Conservation (phyloP, 495 filamentous ascomycete genomes). For the Tuber aestivum region DNA sequence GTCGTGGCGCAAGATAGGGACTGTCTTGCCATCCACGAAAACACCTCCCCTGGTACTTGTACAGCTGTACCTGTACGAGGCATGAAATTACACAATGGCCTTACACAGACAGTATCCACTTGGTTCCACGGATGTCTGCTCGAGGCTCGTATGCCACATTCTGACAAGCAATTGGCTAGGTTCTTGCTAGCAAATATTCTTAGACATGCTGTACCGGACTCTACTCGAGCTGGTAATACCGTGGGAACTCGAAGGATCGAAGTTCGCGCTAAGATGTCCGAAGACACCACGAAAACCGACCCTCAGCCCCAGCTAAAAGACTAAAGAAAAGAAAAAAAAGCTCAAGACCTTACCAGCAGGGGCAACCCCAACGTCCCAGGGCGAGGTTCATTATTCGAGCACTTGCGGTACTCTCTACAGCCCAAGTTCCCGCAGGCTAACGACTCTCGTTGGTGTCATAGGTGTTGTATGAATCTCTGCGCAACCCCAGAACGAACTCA, state of each 20-base stretch:
- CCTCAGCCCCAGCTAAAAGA: background rate
- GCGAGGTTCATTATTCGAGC: background rate
- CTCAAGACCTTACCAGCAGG: background rate
- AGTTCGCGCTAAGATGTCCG: background rate
- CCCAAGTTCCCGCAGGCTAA: background rate
- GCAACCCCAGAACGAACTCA: background rate
- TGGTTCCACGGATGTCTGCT: background rate
- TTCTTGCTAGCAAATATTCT: background rate
- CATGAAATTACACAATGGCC: background rate
- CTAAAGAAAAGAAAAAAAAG: background rate
- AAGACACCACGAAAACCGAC: background rate
- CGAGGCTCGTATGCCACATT: background rate
- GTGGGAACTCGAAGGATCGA: background rate
- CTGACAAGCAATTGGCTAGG: background rate
- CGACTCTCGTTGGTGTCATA: background rate
- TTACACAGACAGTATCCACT: background rate
- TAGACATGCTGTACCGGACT: background rate
- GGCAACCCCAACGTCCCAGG: background rate
- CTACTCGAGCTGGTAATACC: background rate
- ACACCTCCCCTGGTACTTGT: too few species aligned
- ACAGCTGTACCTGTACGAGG: background rate
- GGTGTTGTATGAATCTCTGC: background rate
- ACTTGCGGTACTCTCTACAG: background rate
- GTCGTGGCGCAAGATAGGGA: too few species aligned
- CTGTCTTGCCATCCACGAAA: too few species aligned